phyloP scores from a whole-genome alignment of 371 early-diverging fungal genomes.

The Apophysomyces trapeziformis region DNA sequence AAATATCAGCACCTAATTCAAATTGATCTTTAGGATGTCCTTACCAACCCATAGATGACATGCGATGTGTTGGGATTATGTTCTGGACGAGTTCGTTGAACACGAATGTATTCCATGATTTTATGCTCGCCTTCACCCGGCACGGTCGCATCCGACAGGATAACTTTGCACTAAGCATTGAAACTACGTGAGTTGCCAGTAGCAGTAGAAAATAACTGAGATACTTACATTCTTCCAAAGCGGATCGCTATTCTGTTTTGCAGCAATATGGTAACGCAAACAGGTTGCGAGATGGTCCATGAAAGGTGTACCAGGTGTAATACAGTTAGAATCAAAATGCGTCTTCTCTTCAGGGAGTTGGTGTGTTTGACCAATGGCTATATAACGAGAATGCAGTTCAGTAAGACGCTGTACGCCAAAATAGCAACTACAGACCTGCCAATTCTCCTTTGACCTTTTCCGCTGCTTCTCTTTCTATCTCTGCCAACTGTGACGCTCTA shows the following conservation, averaged over 20 bases:
- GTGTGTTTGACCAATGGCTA: conserved; percentile 55
- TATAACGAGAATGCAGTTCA: conserved; percentile 19
- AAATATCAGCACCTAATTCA: neutral
- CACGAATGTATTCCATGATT: conserved; percentile 98
- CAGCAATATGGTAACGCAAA: conserved; percentile 89
- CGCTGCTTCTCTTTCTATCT: conserved; percentile 75
- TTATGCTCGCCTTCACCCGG: conserved; percentile 99
- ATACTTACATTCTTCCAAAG: conserved; percentile 86
- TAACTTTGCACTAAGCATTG: conserved; percentile 73
- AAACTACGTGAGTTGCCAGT: too few species aligned
- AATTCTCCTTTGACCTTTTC: conserved; percentile 67
- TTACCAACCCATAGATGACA: conserved; percentile 93
- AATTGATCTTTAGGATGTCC: neutral
- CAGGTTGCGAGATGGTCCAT: conserved; percentile 92
- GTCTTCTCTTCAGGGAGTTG: conserved; percentile 63
- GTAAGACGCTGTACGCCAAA: neutral
- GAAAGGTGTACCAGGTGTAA: conserved; percentile 99
- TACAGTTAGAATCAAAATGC: conserved; percentile 97
- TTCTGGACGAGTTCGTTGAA: conserved; percentile 75
- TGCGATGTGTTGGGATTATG: conserved; percentile 93
- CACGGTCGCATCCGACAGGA: conserved; percentile 95
- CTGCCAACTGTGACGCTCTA: conserved; percentile 88
- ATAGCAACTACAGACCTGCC: conserved; percentile 45
- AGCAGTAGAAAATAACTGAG: too few species aligned
- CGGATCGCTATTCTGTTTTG: conserved; percentile 86